These are phyloP conservation scores for Candida nitratophila DNA, from an alignment of 805 yeast species.

Conservation along the genomic window DNA sequence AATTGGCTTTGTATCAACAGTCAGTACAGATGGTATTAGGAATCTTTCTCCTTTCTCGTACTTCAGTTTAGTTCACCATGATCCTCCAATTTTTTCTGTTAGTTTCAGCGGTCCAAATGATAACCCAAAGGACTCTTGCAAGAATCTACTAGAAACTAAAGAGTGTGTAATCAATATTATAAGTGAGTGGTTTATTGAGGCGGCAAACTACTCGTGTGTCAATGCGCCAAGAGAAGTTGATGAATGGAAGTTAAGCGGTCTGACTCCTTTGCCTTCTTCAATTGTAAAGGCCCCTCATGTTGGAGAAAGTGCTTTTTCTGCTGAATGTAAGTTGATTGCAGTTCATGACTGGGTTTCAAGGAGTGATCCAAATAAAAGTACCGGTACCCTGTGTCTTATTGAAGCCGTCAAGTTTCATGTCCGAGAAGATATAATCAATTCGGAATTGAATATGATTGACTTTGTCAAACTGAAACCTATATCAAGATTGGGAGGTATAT, in stretches of 20 bases:
- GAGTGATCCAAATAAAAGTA: slow-evolving; percentile 22
- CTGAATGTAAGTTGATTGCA: slow-evolving; percentile 45
- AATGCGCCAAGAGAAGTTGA: slow-evolving; percentile 42
- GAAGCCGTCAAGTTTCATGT: slow-evolving; percentile 55
- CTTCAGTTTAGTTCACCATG: slow-evolving; percentile 38
- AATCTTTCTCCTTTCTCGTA: slow-evolving; percentile 61
- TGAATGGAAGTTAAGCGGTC: slow-evolving; percentile 51
- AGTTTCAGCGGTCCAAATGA: slow-evolving; percentile 37
- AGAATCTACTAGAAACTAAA: slow-evolving; percentile 40
- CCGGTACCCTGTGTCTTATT: slow-evolving; percentile 36
- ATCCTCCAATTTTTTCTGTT: slow-evolving; percentile 53
- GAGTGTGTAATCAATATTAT: slow-evolving; percentile 53
- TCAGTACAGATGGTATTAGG: slow-evolving; percentile 31
- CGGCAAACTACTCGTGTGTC: slow-evolving; percentile 45
- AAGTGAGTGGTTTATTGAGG: slow-evolving; percentile 59
- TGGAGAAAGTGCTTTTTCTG: slow-evolving; percentile 52
- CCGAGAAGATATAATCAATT: slow-evolving; percentile 46
- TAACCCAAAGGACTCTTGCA: slow-evolving; percentile 41
- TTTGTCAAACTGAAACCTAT: slow-evolving; percentile 44
- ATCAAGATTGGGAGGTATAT: slow-evolving; percentile 45
- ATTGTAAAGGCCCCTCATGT: slow-evolving; percentile 50
- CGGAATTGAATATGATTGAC: slow-evolving; percentile 33
- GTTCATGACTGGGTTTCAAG: slow-evolving; percentile 39
- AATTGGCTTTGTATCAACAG: slow-evolving; percentile 48
- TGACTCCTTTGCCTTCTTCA: slow-evolving; percentile 37